These are phyloP conservation scores for Vishniacozyma victoriae DNA, from an alignment of 768 basidiomycete genomes.

Conservation along the genomic window DNA sequence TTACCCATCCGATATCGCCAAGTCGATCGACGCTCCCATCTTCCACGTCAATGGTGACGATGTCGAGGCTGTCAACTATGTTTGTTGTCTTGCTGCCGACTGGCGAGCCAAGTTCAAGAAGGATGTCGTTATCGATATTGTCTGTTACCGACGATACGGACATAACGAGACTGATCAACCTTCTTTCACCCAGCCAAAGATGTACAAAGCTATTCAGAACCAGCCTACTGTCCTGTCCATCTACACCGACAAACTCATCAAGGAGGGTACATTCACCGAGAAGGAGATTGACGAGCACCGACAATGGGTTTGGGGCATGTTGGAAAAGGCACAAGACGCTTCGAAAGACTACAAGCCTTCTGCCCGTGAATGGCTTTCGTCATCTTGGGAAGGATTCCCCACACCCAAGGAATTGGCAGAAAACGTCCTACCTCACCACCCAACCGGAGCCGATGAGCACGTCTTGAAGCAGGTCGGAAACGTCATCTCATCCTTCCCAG, in stretches of 20 bases:
- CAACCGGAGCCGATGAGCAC: constrained; percentile 72
- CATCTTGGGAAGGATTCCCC: constrained; percentile 97
- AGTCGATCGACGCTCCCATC: constrained; percentile 95
- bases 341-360: constrained; percentile 94
- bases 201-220: constrained; percentile 95
- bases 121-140: constrained; percentile 96
- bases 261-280: constrained; percentile 88
- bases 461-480: constrained; percentile 78
- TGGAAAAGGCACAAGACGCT: constrained; percentile 90
- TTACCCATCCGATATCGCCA: constrained; percentile 96
- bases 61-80: constrained; percentile 95
- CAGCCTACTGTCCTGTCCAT: constrained; percentile 86
- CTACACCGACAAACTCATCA: constrained; percentile 84
- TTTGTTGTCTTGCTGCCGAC: constrained; percentile 95
- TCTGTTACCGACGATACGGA: constrained; percentile 98
- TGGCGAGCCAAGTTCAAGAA: constrained; percentile 98
- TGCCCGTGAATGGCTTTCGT: constrained; percentile 93
- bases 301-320: constrained; percentile 99
- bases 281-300: constrained; percentile 97
- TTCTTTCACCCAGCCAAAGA: constrained; percentile 94
- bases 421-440: constrained; percentile 78
- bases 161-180: constrained; percentile 99
- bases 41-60: constrained; percentile 99
- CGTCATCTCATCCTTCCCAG: constrained; percentile 76
- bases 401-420: constrained; percentile 93